A percentile compares a stretch with the other conserved stretches of the same genome.
Conservation (phyloP, 2,329 filamentous ascomycete genomes). For the Claviceps capensis region DNA sequence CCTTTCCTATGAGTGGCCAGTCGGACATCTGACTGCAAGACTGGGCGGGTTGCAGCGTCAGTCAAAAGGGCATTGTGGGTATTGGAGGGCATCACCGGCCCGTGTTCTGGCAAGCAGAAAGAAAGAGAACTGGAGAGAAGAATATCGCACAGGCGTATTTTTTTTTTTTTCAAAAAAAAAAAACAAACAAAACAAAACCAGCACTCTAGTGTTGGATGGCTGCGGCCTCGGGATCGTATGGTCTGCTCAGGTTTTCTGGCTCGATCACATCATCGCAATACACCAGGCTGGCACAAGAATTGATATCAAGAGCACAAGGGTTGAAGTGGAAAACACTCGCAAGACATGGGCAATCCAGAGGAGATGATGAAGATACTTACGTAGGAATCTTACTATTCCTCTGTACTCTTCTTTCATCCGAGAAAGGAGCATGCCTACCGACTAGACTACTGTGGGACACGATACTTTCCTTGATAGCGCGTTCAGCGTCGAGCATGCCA, state of each 20-base stretch:
- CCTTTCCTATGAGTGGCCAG: not conserved
- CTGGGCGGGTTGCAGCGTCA: not conserved
- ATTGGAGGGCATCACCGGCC: not conserved
- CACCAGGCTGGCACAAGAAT: not conserved
- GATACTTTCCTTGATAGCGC: constrained; percentile 30
- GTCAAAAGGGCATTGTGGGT: not conserved
- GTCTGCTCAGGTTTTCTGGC: not conserved
- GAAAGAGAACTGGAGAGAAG: not conserved
- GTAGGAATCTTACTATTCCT: not conserved
- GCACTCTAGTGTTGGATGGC: not conserved
- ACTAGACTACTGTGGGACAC: constrained; percentile 19
- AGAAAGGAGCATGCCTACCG: constrained; percentile 17
- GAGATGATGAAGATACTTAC: not conserved
- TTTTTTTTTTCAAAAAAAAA: too few relatives aligned
- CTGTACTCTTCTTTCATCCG: constrained; percentile 9
- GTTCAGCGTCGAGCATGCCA: constrained; percentile 21
- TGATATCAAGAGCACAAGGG: constrained; percentile 1
- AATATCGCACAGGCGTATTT: not conserved
- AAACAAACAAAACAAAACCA: not conserved
- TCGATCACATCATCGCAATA: not conserved
- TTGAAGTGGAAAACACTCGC: not conserved
- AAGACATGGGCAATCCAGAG: not conserved
- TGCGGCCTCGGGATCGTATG: not conserved
- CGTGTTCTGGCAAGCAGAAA: not conserved
- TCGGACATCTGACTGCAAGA: not conserved